phyloP scores from a whole-genome alignment of 2,329 filamentous ascomycete genomes.

The Pseudogymnoascus sp. region DNA sequence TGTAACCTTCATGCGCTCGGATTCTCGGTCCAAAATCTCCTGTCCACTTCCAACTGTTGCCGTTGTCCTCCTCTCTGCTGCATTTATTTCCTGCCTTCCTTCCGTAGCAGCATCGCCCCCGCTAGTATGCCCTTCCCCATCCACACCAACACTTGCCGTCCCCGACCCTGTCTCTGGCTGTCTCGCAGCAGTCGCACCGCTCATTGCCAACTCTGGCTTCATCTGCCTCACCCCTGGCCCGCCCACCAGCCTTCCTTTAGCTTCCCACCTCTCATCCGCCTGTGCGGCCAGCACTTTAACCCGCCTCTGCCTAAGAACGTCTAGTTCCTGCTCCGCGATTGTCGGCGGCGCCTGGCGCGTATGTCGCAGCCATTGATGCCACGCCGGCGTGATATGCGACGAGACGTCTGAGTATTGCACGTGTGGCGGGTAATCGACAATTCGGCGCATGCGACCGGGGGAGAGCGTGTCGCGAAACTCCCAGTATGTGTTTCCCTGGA shows the following conservation, averaged over 20 bases:
- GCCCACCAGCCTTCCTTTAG: slow-evolving; percentile 45
- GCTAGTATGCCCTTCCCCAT: neutral
- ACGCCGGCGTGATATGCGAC: slow-evolving; percentile 46
- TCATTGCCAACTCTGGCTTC: slow-evolving; percentile 23
- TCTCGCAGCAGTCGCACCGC: slow-evolving; percentile 12
- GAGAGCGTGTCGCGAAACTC: slow-evolving; percentile 46
- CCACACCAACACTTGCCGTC: neutral
- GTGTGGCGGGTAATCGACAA: slow-evolving; percentile 49
- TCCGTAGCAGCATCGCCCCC: neutral
- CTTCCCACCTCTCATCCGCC: slow-evolving; percentile 57
- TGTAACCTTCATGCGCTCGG: neutral
- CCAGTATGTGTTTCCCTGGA: slow-evolving; percentile 61
- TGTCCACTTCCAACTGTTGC: neutral
- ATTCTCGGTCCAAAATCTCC: slow-evolving; percentile 2
- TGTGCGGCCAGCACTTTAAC: slow-evolving; percentile 50
- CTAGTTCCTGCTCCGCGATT: slow-evolving; percentile 47
- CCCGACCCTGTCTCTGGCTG: slow-evolving; percentile 7
- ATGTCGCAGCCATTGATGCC: slow-evolving; percentile 63
- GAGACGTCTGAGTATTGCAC: slow-evolving; percentile 46
- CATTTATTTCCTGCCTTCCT: neutral
- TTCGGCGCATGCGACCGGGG: slow-evolving; percentile 48
- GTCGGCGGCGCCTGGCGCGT: slow-evolving; percentile 47
- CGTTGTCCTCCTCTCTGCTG: neutral
- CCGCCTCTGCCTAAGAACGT: slow-evolving; percentile 43
- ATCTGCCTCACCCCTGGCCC: slow-evolving; percentile 27